These are phyloP conservation scores for Cnidoscolus chayamansa DNA, from an alignment of 441 rosid species.

Conservation along the genomic window DNA sequence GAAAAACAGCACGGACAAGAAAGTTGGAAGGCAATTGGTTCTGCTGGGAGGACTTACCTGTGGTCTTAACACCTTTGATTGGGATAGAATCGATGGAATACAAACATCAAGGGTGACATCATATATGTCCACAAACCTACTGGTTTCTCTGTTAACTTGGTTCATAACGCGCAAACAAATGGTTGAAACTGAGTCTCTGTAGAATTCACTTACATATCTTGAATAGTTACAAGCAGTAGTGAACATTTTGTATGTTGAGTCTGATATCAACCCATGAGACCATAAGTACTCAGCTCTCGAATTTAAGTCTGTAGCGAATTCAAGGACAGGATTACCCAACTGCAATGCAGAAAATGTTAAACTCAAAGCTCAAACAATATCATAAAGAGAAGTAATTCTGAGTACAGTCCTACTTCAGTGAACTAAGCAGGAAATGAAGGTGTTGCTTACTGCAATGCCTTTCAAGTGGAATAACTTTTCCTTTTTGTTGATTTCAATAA, in stretches of 20 bases:
- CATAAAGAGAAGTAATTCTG: not conserved
- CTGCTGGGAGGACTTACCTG: constrained; percentile 35
- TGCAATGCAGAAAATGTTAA: constrained; percentile 27
- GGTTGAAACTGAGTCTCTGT: constrained; percentile 72
- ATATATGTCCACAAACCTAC: constrained; percentile 90
- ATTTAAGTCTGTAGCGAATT: constrained; percentile 79
- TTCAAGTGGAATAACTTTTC: constrained; percentile 66
- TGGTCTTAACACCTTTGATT: constrained; percentile 71
- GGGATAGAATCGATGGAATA: constrained; percentile 79
- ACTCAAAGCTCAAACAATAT: not conserved
- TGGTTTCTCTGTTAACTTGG: constrained; percentile 76
- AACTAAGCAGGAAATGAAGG: not conserved
- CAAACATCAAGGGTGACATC: constrained; percentile 98
- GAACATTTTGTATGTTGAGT: constrained; percentile 79
- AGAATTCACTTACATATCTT: constrained; percentile 86
- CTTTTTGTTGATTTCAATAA: constrained; percentile 65
- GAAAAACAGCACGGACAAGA: constrained; percentile 1
- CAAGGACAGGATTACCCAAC: constrained; percentile 92
- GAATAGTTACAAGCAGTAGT: constrained; percentile 90
- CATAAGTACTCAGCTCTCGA: constrained; percentile 94
- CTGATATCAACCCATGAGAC: constrained; percentile 94
- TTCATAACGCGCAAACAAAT: constrained; percentile 80
- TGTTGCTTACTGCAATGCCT: constrained; percentile 84
- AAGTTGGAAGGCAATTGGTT: not conserved
- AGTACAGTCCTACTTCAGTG: not conserved